Conservation (phyloP, 2,329 filamentous ascomycete species). For the Huntiella abstrusa region DNA sequence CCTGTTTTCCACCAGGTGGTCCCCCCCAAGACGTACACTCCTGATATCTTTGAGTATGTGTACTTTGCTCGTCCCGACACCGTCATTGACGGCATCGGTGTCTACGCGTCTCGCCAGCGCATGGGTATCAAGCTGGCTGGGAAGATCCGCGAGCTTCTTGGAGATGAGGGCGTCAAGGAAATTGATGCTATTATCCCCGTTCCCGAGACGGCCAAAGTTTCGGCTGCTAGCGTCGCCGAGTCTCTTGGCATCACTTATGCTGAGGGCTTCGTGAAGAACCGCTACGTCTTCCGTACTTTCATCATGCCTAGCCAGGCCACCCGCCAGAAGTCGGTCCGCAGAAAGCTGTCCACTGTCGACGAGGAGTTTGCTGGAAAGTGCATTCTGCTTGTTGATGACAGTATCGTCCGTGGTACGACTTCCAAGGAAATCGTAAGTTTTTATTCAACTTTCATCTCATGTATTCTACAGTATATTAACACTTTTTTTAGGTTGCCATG, state of each 20-base stretch:
- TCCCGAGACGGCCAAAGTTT: constrained; percentile 50
- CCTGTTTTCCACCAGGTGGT: constrained; percentile 63
- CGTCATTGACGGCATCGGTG: constrained; percentile 71
- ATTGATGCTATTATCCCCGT: constrained; percentile 43
- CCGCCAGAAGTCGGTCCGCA: constrained; percentile 67
- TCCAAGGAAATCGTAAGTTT: constrained; percentile 27
- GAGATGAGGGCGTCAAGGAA: constrained; percentile 48
- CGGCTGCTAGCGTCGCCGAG: constrained; percentile 58
- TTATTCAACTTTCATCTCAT: neutral
- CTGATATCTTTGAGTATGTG: constrained; percentile 66
- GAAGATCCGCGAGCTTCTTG: constrained; percentile 48
- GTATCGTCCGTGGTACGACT: constrained; percentile 73
- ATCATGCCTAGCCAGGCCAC: constrained; percentile 56
- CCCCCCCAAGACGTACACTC: constrained; percentile 48
- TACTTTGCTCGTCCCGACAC: constrained; percentile 75
- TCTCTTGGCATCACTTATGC: constrained; percentile 58
- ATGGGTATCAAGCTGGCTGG: constrained; percentile 73
- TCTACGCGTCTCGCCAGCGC: constrained; percentile 64
- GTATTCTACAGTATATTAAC: neutral
- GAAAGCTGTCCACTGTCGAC: constrained; percentile 75
- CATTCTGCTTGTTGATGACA: constrained; percentile 75
- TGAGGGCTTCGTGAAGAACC: constrained; percentile 75
- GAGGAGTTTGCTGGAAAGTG: constrained; percentile 67
- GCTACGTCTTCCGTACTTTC: constrained; percentile 76
- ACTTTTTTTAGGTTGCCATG: constrained; percentile 34